phyloP scores from a whole-genome alignment of 257 asterid genomes.

The Misopates orontium region DNA sequence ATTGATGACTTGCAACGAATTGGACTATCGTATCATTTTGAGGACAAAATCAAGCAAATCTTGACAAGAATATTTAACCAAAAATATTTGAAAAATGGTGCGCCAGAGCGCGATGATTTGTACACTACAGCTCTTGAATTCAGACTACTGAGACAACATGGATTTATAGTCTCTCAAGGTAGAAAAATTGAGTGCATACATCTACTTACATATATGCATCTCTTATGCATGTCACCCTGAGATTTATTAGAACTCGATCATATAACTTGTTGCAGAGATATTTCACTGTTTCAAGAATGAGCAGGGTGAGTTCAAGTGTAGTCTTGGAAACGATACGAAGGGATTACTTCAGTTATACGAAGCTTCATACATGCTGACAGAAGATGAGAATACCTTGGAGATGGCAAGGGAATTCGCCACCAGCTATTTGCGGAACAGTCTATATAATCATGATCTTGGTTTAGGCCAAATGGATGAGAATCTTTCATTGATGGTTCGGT shows the following conservation, averaged over 20 bases:
- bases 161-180: slow-evolving; percentile 30
- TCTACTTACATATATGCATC: not conserved
- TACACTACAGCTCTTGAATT: slow-evolving; percentile 28
- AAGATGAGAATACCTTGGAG: slow-evolving; percentile 44
- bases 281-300: slow-evolving; percentile 38
- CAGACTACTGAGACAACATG: slow-evolving; percentile 33
- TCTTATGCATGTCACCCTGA: not conserved
- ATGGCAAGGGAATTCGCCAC: slow-evolving; percentile 35
- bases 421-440: slow-evolving; percentile 13
- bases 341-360: slow-evolving; percentile 50
- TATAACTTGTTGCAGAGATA: slow-evolving; percentile 30
- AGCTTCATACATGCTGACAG: slow-evolving; percentile 41
- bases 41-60: slow-evolving; percentile 24
- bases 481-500: slow-evolving; percentile 20
- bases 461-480: slow-evolving; percentile 12
- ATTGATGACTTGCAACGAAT: slow-evolving; percentile 29
- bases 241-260: not conserved
- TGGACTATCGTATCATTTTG: slow-evolving; percentile 30
- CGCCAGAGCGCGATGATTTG: not conserved
- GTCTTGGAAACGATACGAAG: slow-evolving; percentile 25
- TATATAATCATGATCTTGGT: not conserved
- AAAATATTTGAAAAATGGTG: not conserved
- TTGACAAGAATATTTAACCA: not conserved
- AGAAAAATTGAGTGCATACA: not conserved
- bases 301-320: slow-evolving; percentile 28